Percentiles rank a stretch among this genome's conserved stretches.
phyloP scores from a whole-genome alignment of 495 filamentous ascomycete species.

The Aspergillus coremiiformis region DNA sequence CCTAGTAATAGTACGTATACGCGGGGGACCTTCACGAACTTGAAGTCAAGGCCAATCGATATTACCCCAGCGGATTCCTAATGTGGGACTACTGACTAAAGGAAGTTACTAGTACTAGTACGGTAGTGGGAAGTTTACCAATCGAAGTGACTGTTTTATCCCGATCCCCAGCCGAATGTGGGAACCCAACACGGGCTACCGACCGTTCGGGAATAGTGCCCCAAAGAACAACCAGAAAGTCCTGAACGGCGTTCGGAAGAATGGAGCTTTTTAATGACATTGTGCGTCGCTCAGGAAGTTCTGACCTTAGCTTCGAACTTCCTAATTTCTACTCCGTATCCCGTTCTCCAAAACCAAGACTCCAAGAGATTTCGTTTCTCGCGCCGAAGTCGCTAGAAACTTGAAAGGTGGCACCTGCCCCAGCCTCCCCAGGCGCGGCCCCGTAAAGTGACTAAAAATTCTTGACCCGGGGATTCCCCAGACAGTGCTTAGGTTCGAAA shows the following conservation, averaged over 20 bases:
- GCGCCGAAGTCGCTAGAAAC: not conserved
- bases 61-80: slow-evolving; percentile 7
- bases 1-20: no score
- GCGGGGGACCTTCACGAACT: not conserved
- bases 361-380: not conserved
- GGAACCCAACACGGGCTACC: not conserved
- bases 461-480: not conserved
- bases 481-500: not conserved
- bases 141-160: not conserved
- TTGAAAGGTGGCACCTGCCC: not conserved
- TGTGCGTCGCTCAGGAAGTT: not conserved
- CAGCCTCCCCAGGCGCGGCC: not conserved
- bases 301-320: no score
- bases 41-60: slow-evolving; percentile 9
- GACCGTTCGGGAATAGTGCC: not conserved
- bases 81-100: slow-evolving; percentile 19
- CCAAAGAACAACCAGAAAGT: not conserved
- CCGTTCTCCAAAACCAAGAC: not conserved
- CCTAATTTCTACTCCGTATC: no score
- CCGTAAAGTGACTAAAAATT: not conserved
- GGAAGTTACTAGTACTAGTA: no score
- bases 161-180: not conserved
- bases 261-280: not conserved
- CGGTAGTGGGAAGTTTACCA: not conserved
- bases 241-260: not conserved